phyloP scores from a whole-genome alignment of 257 asterid species.

The Plantago elongata region DNA sequence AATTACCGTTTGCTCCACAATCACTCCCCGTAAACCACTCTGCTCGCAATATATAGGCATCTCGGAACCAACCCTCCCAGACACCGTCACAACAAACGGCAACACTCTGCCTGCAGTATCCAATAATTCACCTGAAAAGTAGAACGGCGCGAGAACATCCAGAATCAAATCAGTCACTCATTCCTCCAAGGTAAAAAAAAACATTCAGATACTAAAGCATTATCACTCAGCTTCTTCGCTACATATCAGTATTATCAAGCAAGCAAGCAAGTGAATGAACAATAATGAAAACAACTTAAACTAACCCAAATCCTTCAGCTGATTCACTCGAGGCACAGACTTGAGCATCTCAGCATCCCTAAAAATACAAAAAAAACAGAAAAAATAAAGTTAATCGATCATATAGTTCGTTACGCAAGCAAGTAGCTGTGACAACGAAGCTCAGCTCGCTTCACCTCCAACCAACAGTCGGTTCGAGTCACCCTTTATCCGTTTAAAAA shows the following conservation, averaged over 20 bases:
- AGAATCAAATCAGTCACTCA: not conserved
- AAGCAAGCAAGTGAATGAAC: not conserved
- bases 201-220: not conserved
- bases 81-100: constrained; percentile 82
- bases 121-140: constrained; percentile 63
- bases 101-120: constrained; percentile 79
- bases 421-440: not conserved
- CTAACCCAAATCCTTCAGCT: constrained; percentile 89
- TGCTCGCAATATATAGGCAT: constrained; percentile 81
- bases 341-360: constrained; percentile 85
- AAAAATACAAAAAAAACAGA: constrained; percentile 7
- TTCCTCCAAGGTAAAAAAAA: too few relatives aligned
- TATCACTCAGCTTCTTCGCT: not conserved
- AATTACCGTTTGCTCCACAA: constrained; percentile 95
- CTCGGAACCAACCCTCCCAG: constrained; percentile 96
- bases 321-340: constrained; percentile 83
- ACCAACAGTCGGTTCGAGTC: too few relatives aligned
- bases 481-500: too few relatives aligned
- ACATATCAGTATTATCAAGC: not conserved
- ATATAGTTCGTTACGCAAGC: not conserved
- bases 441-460: too few relatives aligned
- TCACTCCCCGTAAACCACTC: constrained; percentile 93
- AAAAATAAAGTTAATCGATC: constrained; percentile 2
- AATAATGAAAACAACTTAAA: constrained; percentile 8
- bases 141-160: constrained; percentile 11